A percentile compares a stretch with the other conserved stretches of the same genome.
Conservation (phyloP, 176 grass and related monocot species). For the Miscanthus lutarioriparius region DNA sequence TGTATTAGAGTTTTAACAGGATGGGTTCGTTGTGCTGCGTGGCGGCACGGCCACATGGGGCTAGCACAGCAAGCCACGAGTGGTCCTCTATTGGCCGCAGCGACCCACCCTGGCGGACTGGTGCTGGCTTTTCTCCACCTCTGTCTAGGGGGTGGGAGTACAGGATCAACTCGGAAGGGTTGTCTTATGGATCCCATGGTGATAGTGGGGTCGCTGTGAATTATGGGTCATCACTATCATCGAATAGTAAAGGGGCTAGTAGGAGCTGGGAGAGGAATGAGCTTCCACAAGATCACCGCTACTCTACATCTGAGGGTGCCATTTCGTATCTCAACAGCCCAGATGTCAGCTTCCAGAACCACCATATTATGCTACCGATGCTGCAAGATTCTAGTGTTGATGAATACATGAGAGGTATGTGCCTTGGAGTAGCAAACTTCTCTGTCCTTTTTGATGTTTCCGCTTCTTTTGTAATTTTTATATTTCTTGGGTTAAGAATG, state of each 20-base stretch:
- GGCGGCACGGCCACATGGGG: slow-evolving; percentile 63
- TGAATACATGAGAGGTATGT: slow-evolving; percentile 64
- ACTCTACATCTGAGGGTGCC: slow-evolving; percentile 54
- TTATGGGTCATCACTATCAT: slow-evolving; percentile 68
- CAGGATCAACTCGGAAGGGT: slow-evolving; percentile 49
- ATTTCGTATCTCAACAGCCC: slow-evolving; percentile 76
- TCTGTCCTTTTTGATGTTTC: slow-evolving; percentile 1
- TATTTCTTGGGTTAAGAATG: slow-evolving; percentile 4
- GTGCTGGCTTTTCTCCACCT: slow-evolving; percentile 61
- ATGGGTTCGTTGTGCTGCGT: slow-evolving; percentile 92
- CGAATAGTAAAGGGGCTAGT: slow-evolving; percentile 61
- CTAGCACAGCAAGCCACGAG: slow-evolving; percentile 55
- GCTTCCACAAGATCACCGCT: slow-evolving; percentile 38
- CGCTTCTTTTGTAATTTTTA: neutral
- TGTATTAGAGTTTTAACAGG: neutral
- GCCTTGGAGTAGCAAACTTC: slow-evolving; percentile 13
- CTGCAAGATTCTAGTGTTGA: slow-evolving; percentile 47
- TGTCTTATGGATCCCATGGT: slow-evolving; percentile 66
- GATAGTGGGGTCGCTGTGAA: slow-evolving; percentile 45
- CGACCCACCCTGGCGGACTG: slow-evolving; percentile 56
- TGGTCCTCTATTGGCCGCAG: slow-evolving; percentile 62
- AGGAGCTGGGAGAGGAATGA: slow-evolving; percentile 71
- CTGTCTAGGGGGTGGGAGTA: slow-evolving; percentile 66
- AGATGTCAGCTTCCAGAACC: slow-evolving; percentile 58
- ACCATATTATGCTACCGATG: slow-evolving; percentile 40